Evolutionary conservation across 106 monocot genomes (phyloP).

Genomic region (Hemerocallis citrina): DNA sequence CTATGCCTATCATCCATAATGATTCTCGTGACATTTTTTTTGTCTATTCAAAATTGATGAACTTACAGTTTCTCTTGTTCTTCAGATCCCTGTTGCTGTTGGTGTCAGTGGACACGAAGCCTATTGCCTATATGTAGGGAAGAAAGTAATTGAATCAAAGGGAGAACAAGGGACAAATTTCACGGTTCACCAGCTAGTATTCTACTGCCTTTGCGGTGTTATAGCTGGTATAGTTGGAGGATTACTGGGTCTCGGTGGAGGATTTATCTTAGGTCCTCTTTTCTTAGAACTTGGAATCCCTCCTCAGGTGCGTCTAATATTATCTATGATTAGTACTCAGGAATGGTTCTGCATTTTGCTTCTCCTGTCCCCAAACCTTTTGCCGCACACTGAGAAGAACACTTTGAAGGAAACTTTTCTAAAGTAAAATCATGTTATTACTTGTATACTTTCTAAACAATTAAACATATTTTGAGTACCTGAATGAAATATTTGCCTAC

Average conservation of each 20-base stretch:
- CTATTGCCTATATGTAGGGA: constrained; percentile 50
- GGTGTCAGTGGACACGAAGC: constrained; percentile 59
- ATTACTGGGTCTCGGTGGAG: constrained; percentile 58
- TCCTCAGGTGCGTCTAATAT: constrained; percentile 37
- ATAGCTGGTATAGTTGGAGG: constrained; percentile 55
- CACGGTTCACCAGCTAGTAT: constrained; percentile 33
- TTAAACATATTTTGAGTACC: no score
- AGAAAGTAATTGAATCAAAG: constrained; percentile 53
- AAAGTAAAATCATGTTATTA: no score
- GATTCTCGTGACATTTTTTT: not conserved
- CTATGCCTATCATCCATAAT: not conserved
- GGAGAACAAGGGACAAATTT: constrained; percentile 33
- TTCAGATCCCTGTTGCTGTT: constrained; percentile 65
- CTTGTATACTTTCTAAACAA: no score
- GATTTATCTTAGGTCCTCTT: constrained; percentile 55
- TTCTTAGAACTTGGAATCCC: constrained; percentile 59
- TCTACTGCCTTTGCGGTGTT: constrained; percentile 30
- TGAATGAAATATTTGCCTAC: no score
- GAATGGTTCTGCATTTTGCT: no score
- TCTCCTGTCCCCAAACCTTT: no score
- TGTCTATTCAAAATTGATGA: not conserved
- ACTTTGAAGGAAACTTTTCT: no score
- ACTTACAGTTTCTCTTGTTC: not conserved
- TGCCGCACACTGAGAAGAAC: no score
- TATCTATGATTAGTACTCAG: no score